These are phyloP conservation scores for Globisporangium cystogenes DNA, from an alignment of 352 stramenopile genomes.

Conservation along the genomic window DNA sequence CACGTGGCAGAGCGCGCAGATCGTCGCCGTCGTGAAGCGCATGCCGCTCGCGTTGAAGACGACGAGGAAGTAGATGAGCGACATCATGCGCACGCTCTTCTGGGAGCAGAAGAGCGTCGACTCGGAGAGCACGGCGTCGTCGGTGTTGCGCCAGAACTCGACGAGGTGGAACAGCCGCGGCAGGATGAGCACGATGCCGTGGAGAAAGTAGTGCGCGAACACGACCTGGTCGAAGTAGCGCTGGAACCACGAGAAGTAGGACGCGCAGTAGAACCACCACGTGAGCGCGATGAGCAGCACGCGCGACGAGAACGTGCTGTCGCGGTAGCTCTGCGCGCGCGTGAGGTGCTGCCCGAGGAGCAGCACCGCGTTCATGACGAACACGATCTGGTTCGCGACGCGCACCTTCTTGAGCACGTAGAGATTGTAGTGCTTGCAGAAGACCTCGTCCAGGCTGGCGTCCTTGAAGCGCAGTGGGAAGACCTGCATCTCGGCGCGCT, in stretches of 20 bases:
- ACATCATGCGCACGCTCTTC: slow-evolving; percentile 48
- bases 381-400: slow-evolving; percentile 38
- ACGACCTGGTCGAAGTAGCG: slow-evolving; percentile 44
- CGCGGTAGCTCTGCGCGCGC: slow-evolving; percentile 16
- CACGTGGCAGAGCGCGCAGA: slow-evolving; percentile 42
- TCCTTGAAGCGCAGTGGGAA: slow-evolving; percentile 63
- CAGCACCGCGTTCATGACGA: slow-evolving; percentile 37
- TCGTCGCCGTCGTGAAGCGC: slow-evolving; percentile 54
- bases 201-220: slow-evolving; percentile 41
- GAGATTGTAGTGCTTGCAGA: slow-evolving; percentile 68
- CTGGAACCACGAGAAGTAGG: slow-evolving; percentile 37
- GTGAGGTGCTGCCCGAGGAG: slow-evolving; percentile 44
- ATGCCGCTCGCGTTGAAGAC: slow-evolving; percentile 62
- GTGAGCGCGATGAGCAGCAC: slow-evolving; percentile 31
- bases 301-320: slow-evolving; percentile 37
- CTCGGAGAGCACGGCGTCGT: slow-evolving; percentile 13
- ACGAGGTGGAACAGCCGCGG: slow-evolving; percentile 42
- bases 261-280: slow-evolving; percentile 32
- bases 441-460: slow-evolving; percentile 53
- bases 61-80: slow-evolving; percentile 49
- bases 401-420: slow-evolving; percentile 70
- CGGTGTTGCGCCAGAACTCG: slow-evolving; percentile 18
- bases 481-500: slow-evolving; percentile 38
- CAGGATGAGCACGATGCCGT: slow-evolving; percentile 41
- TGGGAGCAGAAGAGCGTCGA: slow-evolving; percentile 46